Evolutionary conservation across 1,284 basidiomycete species (phyloP), one percentile per base, ranked within the genome.

Genomic region (Salmacisia buchloeana): DNA sequence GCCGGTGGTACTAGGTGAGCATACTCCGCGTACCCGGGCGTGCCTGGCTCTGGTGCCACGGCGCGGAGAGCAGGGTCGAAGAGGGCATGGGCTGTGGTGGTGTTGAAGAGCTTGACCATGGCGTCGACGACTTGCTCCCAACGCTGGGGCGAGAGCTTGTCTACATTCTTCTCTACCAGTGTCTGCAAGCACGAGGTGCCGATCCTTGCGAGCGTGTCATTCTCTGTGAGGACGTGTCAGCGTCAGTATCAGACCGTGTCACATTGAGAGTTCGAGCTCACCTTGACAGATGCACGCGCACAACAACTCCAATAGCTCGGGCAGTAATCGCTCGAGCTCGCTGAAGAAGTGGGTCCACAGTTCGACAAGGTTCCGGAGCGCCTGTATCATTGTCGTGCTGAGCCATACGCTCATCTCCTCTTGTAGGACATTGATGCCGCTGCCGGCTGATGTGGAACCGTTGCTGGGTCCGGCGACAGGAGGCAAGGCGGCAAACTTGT

Each of bases 381-480:
- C 96, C 79, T 98, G 94, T 62, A 99, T 97, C 89, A 99, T 94
- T 1, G 96, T 99, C 7, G 96, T 97, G 46, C 93, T 97, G 56
- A 99, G 82, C 96, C 96, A 99, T 15, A 99, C 94, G 74, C 92
- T 96, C 92, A 97, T 96, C 75, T 98, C 96, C 79, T 98, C 96
- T 76, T 97, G 92, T 12, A 54, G 29, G 15, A 54, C 49, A 33
- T 54, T 25, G 23, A 54, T 34, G 10, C 49, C 49, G 13, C 49
- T 54, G 13, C 49, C 49, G 2, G 49, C 49, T 13, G 49, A 54
- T 3, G 49, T 15, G 4, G 27, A 18, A 15, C 29, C 49, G 15
- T n/a, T 54, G 29, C 49, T 54, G 0, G 49, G 27, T 33, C 49
- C 49, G 21, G 49, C 27, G 29, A 54, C 29, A 12, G 27, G 49